Conservation (phyloP, 2,329 filamentous ascomycete genomes). For the Ceratocystis albifundus region DNA sequence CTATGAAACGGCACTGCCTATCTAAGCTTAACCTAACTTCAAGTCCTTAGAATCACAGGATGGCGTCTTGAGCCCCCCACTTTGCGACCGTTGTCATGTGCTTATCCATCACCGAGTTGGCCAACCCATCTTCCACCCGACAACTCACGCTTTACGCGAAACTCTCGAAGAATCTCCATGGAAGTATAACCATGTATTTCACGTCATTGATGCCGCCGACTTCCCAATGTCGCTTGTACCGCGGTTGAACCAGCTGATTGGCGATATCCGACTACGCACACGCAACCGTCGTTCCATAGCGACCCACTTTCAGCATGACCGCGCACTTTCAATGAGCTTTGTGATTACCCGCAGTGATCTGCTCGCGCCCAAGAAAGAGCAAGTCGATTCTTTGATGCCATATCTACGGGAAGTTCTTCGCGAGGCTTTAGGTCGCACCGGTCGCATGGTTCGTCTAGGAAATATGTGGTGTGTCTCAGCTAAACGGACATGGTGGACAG, state of each 20-base stretch:
- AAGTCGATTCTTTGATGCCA: constrained; percentile 77
- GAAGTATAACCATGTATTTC: constrained; percentile 87
- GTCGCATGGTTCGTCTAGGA: constrained; percentile 64
- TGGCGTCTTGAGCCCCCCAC: constrained; percentile 36
- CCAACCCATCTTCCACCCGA: constrained; percentile 63
- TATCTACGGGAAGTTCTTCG: constrained; percentile 69
- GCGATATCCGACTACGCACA: constrained; percentile 62
- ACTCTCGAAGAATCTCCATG: constrained; percentile 83
- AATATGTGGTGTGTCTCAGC: constrained; percentile 82
- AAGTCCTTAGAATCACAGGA: constrained; percentile 12
- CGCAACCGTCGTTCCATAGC: constrained; percentile 66
- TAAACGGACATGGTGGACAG: constrained; percentile 83
- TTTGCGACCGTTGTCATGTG: constrained; percentile 81
- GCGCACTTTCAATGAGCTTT: constrained; percentile 71
- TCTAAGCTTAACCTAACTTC: neutral
- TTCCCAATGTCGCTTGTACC: constrained; percentile 90
- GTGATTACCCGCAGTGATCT: constrained; percentile 83
- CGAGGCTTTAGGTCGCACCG: constrained; percentile 57
- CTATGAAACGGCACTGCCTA: neutral
- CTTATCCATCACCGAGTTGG: constrained; percentile 65
- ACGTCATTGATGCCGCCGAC: constrained; percentile 87
- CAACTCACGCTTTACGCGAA: constrained; percentile 65
- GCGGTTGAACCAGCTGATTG: constrained; percentile 57
- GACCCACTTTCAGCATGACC: constrained; percentile 53
- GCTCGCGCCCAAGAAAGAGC: constrained; percentile 68